These are phyloP conservation scores for Clarireedia homoeocarpa DNA, from an alignment of 2,329 filamentous ascomycete genomes.

Conservation along the genomic window DNA sequence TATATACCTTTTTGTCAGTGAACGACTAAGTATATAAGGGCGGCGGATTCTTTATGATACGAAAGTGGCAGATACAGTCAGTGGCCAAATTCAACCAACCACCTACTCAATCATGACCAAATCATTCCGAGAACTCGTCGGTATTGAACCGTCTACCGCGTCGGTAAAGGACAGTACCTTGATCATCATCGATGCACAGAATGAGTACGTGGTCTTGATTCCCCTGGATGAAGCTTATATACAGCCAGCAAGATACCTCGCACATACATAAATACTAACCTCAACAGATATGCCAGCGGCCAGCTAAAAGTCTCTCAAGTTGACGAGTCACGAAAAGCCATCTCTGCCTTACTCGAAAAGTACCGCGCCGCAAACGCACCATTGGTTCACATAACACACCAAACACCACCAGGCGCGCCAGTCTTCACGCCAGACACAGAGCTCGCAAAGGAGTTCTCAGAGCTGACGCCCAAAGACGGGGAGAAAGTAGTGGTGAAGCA, in stretches of 20 bases:
- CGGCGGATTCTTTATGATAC: too few species aligned
- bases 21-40: too few species aligned
- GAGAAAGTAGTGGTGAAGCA: conserved; percentile 21
- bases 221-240: neutral
- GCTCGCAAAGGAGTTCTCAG: conserved; percentile 52
- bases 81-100: too few species aligned
- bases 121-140: conserved; percentile 34
- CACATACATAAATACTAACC: conserved; percentile 38
- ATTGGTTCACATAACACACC: conserved; percentile 47
- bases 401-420: conserved; percentile 40
- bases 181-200: conserved; percentile 64
- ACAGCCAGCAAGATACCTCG: too few species aligned
- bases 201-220: conserved; percentile 43
- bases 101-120: conserved; percentile 16
- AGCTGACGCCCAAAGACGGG: conserved; percentile 39
- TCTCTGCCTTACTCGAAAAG: too few species aligned
- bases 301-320: too few species aligned
- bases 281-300: conserved; percentile 25
- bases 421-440: conserved; percentile 57
- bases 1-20: too few species aligned
- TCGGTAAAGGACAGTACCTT: conserved; percentile 44
- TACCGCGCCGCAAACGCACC: too few species aligned
- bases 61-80: too few species aligned
- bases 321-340: too few species aligned
- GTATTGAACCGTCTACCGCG: conserved; percentile 44